Evolutionary conservation across 371 early-diverging fungal genomes (phyloP), one percentile per base, ranked within the genome.

Genomic region (Gilbertella persicaria): DNA sequence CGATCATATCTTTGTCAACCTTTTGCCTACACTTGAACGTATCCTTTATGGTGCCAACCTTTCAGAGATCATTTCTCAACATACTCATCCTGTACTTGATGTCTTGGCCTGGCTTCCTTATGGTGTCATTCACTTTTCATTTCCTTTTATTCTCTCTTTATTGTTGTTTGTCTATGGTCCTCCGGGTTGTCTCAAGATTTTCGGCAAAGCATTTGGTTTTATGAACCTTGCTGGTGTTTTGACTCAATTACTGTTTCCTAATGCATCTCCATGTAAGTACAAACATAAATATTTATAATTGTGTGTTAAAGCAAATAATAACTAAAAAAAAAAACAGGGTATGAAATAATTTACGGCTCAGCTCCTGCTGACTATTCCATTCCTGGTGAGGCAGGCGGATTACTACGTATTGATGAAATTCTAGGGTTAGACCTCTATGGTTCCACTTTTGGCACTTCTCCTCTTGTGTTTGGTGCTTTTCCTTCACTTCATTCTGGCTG

Each of bases 391-490:
- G 85, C 90, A 0, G 89, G 82, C 8, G 89, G 90, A 35, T 67
- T 88, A 25, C 73, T 79, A 7, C 82, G 87, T 26, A 86, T 90
- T 33, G 90, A 90, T 52, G 63, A 79, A 25, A 78, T 90, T 35
- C 70, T 90, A 12, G 84, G 84, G 16, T 69, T 83, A 6, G 74
- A 79, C 44, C 64, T 86, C 42, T 90, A 88, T 73, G 78, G 77
- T 9, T 73, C 71, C 8, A 78, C 85, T 9, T 90, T 90, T 72
- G 79, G 82, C 3, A 75, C 69, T n/a, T 87, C 87, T 2, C 88
- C 90, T n/a, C 48, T 86, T 24, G 88, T 88, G 37, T 90, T 88
- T 71, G 90, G 90, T 7, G 88, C 90, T 3, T 84, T 87, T 60
- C 90, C 90, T 23, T 86, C 87, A 16, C 74, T 90, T 24, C 90